A percentile compares a stretch with the other conserved stretches of the same genome.
phyloP scores from a whole-genome alignment of 768 basidiomycete species.

The Dictyophora rubrovolvata region DNA sequence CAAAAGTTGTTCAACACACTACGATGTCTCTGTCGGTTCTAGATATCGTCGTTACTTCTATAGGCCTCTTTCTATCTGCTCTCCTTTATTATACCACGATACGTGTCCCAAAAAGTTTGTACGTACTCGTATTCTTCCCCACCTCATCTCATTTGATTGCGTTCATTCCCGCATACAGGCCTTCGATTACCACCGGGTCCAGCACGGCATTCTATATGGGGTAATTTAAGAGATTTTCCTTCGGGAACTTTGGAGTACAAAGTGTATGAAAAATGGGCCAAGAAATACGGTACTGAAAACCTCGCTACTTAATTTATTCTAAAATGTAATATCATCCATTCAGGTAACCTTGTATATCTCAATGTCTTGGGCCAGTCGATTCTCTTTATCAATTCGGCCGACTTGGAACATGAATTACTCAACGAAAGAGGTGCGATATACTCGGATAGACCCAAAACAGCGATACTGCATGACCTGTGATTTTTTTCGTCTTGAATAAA shows the following conservation, averaged over 20 bases:
- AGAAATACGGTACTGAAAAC: slow-evolving; percentile 12
- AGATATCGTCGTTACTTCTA: no score
- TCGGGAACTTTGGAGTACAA: slow-evolving; percentile 12
- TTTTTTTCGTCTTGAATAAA: no score
- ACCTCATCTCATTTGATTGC: no score
- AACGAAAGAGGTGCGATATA: slow-evolving; percentile 64
- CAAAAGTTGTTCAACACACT: no score
- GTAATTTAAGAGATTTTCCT: slow-evolving; percentile 18
- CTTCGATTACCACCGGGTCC: slow-evolving; percentile 21
- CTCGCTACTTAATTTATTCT: no score
- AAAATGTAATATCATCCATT: background rate
- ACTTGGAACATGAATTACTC: slow-evolving; percentile 51
- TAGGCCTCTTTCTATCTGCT: no score
- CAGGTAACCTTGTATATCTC: slow-evolving; percentile 57
- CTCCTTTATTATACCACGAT: no score
- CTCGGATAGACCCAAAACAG: slow-evolving; percentile 59
- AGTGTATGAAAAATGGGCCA: slow-evolving; percentile 15
- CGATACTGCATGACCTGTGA: slow-evolving; percentile 64
- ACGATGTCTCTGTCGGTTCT: no score
- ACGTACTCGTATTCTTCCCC: no score
- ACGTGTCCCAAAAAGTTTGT: no score
- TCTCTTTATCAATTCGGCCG: slow-evolving; percentile 54
- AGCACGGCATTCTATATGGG: slow-evolving; percentile 16
- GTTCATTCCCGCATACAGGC: background rate
- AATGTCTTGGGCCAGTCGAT: slow-evolving; percentile 58